A percentile compares a stretch with the other conserved stretches of the same genome.
phyloP scores from a whole-genome alignment of 2,329 filamentous ascomycete species.

The Alternaria ventricosa region DNA sequence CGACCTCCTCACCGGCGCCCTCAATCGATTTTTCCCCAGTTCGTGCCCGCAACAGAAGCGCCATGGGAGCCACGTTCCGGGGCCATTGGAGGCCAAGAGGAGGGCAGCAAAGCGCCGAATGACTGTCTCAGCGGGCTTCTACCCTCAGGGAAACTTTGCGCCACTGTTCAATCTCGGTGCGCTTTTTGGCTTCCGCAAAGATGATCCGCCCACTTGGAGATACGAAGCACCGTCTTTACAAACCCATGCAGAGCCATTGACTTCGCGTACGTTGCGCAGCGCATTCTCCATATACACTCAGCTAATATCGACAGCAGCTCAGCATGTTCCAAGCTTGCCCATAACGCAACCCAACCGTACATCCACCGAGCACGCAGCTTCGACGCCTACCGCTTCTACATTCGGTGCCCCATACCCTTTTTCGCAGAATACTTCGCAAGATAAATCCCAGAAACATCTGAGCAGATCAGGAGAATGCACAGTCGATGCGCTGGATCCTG shows the following conservation, averaged over 20 bases:
- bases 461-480: neutral
- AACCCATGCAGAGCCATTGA: constrained; percentile 14
- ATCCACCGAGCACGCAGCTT: neutral
- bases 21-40: constrained; percentile 59
- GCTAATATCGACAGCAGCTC: constrained; percentile 7
- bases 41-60: constrained; percentile 55
- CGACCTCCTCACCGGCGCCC: constrained; percentile 59
- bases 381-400: neutral
- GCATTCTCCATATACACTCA: neutral
- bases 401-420: constrained; percentile 2
- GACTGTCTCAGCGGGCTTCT: constrained; percentile 53
- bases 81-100: constrained; percentile 66
- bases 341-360: neutral
- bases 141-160: constrained; percentile 31
- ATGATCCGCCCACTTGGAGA: constrained; percentile 36
- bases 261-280: constrained; percentile 25
- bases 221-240: constrained; percentile 44
- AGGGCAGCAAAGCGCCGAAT: constrained; percentile 64
- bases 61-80: constrained; percentile 67
- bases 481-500: neutral
- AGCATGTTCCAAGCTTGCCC: neutral
- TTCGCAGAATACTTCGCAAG: neutral
- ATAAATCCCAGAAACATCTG: neutral
- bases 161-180: constrained; percentile 36
- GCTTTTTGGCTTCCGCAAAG: constrained; percentile 35